Base-by-base conservation (phyloP, 73 alveolate species). In the Paramecium biaurelia region DNA sequence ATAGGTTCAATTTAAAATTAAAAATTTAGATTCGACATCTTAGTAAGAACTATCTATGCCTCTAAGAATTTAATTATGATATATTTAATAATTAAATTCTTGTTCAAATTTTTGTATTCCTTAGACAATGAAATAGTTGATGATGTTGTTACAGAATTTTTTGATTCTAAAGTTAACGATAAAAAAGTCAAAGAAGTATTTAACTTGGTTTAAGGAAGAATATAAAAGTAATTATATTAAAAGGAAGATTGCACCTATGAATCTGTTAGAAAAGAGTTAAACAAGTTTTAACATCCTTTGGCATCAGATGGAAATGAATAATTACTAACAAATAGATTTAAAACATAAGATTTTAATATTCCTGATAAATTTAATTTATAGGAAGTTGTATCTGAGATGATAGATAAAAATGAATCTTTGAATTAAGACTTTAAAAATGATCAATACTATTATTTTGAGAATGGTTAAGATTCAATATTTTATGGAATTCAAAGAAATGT, bases 21-120 rank as follows among this genome's bases (percentile, higher is more conserved):
- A 15, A 37, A 34, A 28, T 37, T 12, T 74, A 74, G 59, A 74
- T 74, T 74, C 38, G 87, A 74, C 35, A 74, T 74, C 9, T 15
- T 74, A 9, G 38, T 74, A 2, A 74, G 87, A 35, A 74, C 67
- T 4, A 28, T 74, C 8, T 37, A 37, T 74, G 59, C 37, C n/a
- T 37, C 87, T 15, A 74, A 74, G 58, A 74, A 74, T 41, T n/a
- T 74, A 37, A 35, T 74, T 4, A 74, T 74, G 87, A 38, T 74
- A 15, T 74, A 12, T 74, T 6, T 37, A 11, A 37, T 32, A 3
- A 14, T 74, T 37, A 37, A 74, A 37, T 74, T 74, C 45, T 32
- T 74, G 35, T 41, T 74, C 58, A 74, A 74, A 34, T 74, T 74
- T 74, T 21, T 74, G 10, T 74, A 34, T 41, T 74, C 87, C n/a